Evolutionary conservation across 805 yeast species (phyloP), one percentile per base, ranked within the genome.

Genomic region (Jamesozyma spencerorum): DNA sequence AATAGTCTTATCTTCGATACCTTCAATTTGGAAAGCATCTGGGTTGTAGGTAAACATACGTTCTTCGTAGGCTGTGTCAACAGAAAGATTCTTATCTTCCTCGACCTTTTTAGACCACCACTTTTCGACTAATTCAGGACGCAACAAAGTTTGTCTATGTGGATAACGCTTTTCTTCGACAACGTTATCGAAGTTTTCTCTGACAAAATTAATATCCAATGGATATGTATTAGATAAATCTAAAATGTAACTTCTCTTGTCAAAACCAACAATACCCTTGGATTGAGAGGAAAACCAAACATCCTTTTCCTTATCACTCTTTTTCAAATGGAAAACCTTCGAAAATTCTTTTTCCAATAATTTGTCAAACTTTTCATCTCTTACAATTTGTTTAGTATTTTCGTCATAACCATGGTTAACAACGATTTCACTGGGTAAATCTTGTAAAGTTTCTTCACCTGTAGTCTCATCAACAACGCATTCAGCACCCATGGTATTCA

Each of bases 191-290:
- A 48, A 74, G 56, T 78, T 54, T n/a, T 66, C 62, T 43, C 81
- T 88, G 40, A 76, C 71, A 55, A 88, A 88, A 44, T 72, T 75
- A 43, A 87, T 70, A 64, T 90, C 98, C 38, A 82, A 66, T 29
- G 97, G 97, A 13, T 94, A 75, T 13, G 88, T 69, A 53, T 92
- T 75, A 68, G 79, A 84, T 47, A 90, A 69, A 55, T 92, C 97
- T 53, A 90, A 73, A 47, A 87, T 66, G 57, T 90, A 92, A 46
- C 77, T 74, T 51, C 97, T 77, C 31, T 83, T 83, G 58, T 90
- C 97, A 42, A 80, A 73, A 38, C 97, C 97, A 29, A 66, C 62
- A 56, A 88, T 72, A 50, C 96, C 97, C 64, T 90, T 90, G 19
- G 86, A 75, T 47, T 83, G 88, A 39, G 79, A 71, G 2, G 95